A percentile compares a stretch with the other conserved stretches of the same genome.
These are phyloP conservation scores for Vigna angularis DNA, from an alignment of 306 rosid species.

Conservation along the genomic window DNA sequence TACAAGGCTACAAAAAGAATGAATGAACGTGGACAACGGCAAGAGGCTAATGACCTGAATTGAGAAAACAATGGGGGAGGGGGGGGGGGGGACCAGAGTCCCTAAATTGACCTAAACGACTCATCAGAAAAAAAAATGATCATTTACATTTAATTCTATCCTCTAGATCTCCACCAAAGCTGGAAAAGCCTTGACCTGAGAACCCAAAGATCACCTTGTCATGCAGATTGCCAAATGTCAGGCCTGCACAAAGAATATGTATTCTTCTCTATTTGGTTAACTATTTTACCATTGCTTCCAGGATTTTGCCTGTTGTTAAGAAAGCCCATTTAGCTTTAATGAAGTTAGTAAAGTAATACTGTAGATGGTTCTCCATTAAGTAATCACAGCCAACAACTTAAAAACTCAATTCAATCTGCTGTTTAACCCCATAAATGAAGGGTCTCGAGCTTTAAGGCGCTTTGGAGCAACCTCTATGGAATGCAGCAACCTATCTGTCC, in stretches of 20 bases:
- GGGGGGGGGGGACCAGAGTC: conserved; percentile 44
- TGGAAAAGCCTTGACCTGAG: conserved; percentile 60
- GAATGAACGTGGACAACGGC: conserved; percentile 44
- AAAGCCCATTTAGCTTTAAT: conserved; percentile 57
- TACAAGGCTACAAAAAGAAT: conserved; percentile 59
- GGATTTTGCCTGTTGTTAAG: conserved; percentile 67
- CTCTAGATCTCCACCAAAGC: conserved; percentile 2
- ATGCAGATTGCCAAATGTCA: conserved; percentile 60
- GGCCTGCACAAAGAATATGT: conserved; percentile 81
- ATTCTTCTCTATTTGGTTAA: conserved; percentile 59
- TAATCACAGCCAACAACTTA: conserved; percentile 12
- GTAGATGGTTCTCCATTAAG: conserved; percentile 2
- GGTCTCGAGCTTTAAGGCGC: conserved; percentile 66
- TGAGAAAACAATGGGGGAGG: conserved; percentile 20
- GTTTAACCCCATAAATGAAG: conserved; percentile 56
- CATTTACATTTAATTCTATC: conserved; percentile 56
- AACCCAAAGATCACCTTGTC: conserved; percentile 61
- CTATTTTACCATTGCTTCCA: conserved; percentile 55
- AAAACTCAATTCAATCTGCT: conserved; percentile 57
- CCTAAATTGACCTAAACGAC: conserved; percentile 48
- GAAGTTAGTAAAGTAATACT: conserved; percentile 57
- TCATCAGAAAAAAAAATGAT: conserved; percentile 47
- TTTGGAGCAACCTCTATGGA: conserved; percentile 64
- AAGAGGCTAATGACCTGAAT: conserved; percentile 50
- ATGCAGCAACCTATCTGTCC: conserved; percentile 39